Evolutionary conservation across 257 asterid species (phyloP).

Genomic region (Cruciata laevipes): DNA sequence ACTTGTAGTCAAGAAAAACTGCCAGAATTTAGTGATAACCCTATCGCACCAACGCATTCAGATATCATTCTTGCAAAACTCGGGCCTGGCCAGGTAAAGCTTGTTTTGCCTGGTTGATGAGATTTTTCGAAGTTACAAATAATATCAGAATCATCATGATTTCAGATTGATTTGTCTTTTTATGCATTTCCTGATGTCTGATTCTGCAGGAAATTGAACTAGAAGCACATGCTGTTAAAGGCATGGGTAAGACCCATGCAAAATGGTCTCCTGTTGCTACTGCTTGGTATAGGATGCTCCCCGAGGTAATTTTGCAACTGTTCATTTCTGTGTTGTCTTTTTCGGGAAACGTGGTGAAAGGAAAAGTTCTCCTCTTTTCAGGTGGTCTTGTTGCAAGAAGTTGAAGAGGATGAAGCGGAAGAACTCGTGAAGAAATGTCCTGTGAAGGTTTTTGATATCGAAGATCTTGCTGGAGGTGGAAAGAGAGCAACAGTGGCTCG

Average conservation of each 20-base stretch:
- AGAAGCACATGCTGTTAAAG: constrained; percentile 97
- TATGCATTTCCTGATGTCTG: background rate
- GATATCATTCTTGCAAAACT: constrained; percentile 69
- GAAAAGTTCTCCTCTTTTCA: constrained; percentile 15
- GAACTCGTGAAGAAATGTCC: constrained; percentile 85
- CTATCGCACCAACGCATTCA: constrained; percentile 49
- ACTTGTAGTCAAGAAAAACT: constrained; percentile 58
- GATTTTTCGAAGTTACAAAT: too few species aligned
- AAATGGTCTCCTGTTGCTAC: constrained; percentile 99
- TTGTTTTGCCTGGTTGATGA: background rate
- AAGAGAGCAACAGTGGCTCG: constrained; percentile 72
- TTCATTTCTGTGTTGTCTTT: background rate
- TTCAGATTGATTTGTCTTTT: background rate
- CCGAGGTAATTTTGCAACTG: constrained; percentile 52
- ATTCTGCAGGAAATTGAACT: constrained; percentile 75
- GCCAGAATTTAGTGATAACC: constrained; percentile 45
- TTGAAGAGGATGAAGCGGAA: constrained; percentile 68
- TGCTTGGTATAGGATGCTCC: constrained; percentile 98
- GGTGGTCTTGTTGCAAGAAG: constrained; percentile 70
- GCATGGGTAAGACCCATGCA: constrained; percentile 91
- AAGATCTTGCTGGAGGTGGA: constrained; percentile 18
- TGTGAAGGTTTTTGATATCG: constrained; percentile 45
- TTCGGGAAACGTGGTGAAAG: background rate
- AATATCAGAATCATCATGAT: background rate
- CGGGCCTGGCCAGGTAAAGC: constrained; percentile 83